A percentile compares a stretch with the other conserved stretches of the same genome.
These are phyloP conservation scores for Aegilops bicornis DNA, from an alignment of 176 grass and related monocot genomes.

Conservation along the genomic window DNA sequence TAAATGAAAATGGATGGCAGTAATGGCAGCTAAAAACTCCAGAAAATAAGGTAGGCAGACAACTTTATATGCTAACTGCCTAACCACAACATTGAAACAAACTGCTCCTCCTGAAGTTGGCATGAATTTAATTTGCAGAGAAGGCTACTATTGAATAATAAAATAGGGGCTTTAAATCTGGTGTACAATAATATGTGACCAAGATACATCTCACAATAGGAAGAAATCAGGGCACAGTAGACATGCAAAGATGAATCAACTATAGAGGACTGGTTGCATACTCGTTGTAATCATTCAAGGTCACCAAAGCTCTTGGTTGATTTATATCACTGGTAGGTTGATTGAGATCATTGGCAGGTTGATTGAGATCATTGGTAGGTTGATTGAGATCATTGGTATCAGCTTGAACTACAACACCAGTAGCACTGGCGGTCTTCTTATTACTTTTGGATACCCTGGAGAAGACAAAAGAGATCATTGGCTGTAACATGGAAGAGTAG, in stretches of 20 bases:
- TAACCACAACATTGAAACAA: background rate
- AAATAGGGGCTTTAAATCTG: background rate
- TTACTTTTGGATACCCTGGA: conserved; percentile 72
- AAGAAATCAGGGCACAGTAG: background rate
- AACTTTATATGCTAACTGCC: background rate
- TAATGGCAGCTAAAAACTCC: background rate
- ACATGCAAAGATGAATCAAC: conserved; percentile 23
- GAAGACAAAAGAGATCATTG: conserved; percentile 20
- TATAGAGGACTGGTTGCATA: conserved; percentile 21
- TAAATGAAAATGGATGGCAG: background rate
- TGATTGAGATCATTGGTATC: conserved; percentile 40
- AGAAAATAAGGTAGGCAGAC: background rate
- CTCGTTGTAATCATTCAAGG: conserved; percentile 67
- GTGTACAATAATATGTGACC: background rate
- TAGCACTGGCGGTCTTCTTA: conserved; percentile 39
- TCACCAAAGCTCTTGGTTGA: conserved; percentile 48
- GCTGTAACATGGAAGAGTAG: conserved; percentile 17
- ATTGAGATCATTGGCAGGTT: conserved; percentile 1
- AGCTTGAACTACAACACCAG: conserved; percentile 39
- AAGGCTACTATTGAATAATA: background rate
- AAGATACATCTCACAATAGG: background rate
- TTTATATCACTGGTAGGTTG: conserved; percentile 26
- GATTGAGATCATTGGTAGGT: conserved; percentile 36
- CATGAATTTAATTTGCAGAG: background rate
- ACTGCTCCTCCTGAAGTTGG: background rate